phyloP scores from a whole-genome alignment of 805 yeast species.

The Vanderwaltozyma verrucispora region DNA sequence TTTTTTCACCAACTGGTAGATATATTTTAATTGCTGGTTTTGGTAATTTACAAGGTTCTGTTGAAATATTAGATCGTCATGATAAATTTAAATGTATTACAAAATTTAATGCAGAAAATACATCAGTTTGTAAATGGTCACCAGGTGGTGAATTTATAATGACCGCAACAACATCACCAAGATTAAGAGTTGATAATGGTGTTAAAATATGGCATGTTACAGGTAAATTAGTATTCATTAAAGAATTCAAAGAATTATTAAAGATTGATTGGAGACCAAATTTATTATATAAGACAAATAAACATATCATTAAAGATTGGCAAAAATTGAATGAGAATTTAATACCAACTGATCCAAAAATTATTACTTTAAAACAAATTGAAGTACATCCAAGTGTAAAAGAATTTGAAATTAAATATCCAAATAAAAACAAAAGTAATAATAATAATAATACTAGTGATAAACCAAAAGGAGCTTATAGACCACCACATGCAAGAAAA shows the following conservation, averaged over 20 bases:
- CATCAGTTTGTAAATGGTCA: constrained; percentile 95
- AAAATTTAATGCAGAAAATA: constrained; percentile 83
- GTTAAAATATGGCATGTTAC: constrained; percentile 86
- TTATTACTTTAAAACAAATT: constrained; percentile 36
- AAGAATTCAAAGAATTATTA: constrained; percentile 73
- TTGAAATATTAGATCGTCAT: constrained; percentile 88
- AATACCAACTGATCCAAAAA: constrained; percentile 37
- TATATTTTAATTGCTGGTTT: constrained; percentile 92
- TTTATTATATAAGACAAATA: neutral
- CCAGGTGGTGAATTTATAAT: constrained; percentile 91
- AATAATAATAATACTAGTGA: constrained; percentile 16
- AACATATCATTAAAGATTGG: constrained; percentile 27
- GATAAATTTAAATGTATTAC: constrained; percentile 71
- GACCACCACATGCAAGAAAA: constrained; percentile 94
- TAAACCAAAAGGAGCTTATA: constrained; percentile 80
- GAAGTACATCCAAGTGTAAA: constrained; percentile 62
- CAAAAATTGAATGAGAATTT: constrained; percentile 3
- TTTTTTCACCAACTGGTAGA: constrained; percentile 90
- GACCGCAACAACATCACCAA: constrained; percentile 95
- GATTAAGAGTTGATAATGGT: constrained; percentile 94
- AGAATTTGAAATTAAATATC: constrained; percentile 37
- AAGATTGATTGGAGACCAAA: constrained; percentile 75
- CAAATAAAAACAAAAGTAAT: constrained; percentile 16
- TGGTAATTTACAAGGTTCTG: constrained; percentile 95
- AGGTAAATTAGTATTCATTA: constrained; percentile 69